Percentiles rank a stretch among this genome's conserved stretches.
Conservation (phyloP, 345 rosid species). For the Melastoma malabathricum region DNA sequence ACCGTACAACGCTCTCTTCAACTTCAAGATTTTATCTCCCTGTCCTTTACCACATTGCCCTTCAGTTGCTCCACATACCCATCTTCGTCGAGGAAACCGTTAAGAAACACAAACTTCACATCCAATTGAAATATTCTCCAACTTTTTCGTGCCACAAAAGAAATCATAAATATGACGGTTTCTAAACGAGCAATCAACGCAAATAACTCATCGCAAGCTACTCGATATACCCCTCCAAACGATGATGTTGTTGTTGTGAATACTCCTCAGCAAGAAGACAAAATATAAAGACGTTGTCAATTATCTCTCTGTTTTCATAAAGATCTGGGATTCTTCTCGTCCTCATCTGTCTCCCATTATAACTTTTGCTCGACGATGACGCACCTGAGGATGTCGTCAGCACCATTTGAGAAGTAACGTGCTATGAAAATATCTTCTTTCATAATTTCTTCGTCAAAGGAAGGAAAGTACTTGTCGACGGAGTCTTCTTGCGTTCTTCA, state of each 20-base stretch:
- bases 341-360: background rate
- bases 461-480: background rate
- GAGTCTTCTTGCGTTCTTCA: background rate
- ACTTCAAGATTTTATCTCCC: background rate
- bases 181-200: background rate
- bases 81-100: conserved; percentile 1
- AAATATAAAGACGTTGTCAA: too few species aligned
- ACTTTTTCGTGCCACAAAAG: background rate
- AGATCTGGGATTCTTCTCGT: background rate
- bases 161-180: conserved; percentile 3
- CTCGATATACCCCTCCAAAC: too few species aligned
- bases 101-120: conserved; percentile 7
- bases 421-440: too few species aligned
- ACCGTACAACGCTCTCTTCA: conserved; percentile 1
- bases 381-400: background rate
- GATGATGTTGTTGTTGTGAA: background rate
- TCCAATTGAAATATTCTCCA: conserved; percentile 3
- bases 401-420: too few species aligned
- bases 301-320: background rate
- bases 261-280: conserved; percentile 1
- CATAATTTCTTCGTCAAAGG: too few species aligned
- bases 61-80: background rate
- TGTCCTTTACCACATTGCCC: background rate
- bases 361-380: background rate
- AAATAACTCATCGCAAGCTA: conserved; percentile 1